phyloP scores from a whole-genome alignment of 139 green algal species.

The Picochlorum costavermella region DNA sequence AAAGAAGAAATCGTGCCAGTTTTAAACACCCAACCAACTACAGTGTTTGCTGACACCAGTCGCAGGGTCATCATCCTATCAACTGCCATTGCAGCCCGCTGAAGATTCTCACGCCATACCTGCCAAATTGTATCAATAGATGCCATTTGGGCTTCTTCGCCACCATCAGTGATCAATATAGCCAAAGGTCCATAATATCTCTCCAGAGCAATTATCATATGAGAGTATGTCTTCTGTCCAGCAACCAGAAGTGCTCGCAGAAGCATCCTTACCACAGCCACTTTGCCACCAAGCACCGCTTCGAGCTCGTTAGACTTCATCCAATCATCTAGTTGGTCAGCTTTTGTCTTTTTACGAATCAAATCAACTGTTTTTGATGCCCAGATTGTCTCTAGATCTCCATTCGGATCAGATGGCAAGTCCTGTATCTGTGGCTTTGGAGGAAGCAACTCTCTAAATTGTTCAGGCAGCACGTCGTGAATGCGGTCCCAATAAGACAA shows the following conservation, averaged over 20 bases:
- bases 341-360: slow-evolving; percentile 15
- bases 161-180: slow-evolving; percentile 22
- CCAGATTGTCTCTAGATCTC: slow-evolving; percentile 13
- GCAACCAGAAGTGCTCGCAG: slow-evolving; percentile 54
- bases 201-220: slow-evolving; percentile 70
- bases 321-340: slow-evolving; percentile 21
- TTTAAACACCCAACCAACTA: slow-evolving; percentile 37
- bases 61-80: slow-evolving; percentile 54
- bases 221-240: slow-evolving; percentile 73
- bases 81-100: slow-evolving; percentile 48
- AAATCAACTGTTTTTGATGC: slow-evolving; percentile 31
- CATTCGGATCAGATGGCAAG: slow-evolving; percentile 19
- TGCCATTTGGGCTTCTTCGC: slow-evolving; percentile 27
- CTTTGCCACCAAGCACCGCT: slow-evolving; percentile 22
- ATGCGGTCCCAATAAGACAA: slow-evolving; percentile 51
- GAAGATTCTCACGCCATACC: slow-evolving; percentile 27
- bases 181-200: slow-evolving; percentile 52
- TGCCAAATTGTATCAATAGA: slow-evolving; percentile 18
- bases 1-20: slow-evolving; percentile 12
- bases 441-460: slow-evolving; percentile 51
- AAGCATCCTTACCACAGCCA: slow-evolving; percentile 33
- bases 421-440: slow-evolving; percentile 27
- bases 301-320: slow-evolving; percentile 17
- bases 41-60: slow-evolving; percentile 31
- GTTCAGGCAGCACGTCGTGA: slow-evolving; percentile 32